Evolutionary conservation across 306 rosid genomes (phyloP).

Genomic region (Clitoria ternatea): DNA sequence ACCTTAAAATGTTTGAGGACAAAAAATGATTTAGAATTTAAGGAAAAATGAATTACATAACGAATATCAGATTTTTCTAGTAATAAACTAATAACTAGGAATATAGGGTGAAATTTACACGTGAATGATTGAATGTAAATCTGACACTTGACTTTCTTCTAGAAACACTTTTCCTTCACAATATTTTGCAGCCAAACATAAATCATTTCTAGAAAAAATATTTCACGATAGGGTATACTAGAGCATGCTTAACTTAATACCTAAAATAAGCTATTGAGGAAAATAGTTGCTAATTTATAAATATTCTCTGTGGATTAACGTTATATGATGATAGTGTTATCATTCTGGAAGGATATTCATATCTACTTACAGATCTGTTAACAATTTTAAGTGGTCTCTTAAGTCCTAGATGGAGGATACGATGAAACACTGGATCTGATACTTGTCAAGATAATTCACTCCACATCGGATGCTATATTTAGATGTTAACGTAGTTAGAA

Average conservation of each 20-base stretch:
- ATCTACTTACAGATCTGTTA: background rate
- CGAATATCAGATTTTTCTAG: background rate
- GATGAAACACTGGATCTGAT: conserved; percentile 10
- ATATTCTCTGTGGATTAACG: background rate
- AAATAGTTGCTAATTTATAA: conserved; percentile 7
- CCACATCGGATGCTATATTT: background rate
- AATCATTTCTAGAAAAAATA: background rate
- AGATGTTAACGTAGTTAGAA: conserved; percentile 16
- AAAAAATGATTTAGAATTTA: background rate
- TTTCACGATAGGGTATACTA: background rate
- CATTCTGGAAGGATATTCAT: background rate
- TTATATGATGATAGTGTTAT: background rate
- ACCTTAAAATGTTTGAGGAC: background rate
- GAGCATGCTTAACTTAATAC: background rate
- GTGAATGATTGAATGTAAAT: background rate
- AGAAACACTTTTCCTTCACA: background rate
- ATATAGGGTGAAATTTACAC: no score
- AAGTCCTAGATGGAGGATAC: conserved; percentile 4
- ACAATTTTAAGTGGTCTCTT: conserved; percentile 22
- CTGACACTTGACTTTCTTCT: background rate
- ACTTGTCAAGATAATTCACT: background rate
- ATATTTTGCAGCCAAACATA: background rate
- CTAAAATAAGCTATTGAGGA: background rate
- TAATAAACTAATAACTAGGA: no score
- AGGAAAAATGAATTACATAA: background rate